Evolutionary conservation across 1,284 basidiomycete genomes (phyloP).

Genomic region (Puccinia horiana): DNA sequence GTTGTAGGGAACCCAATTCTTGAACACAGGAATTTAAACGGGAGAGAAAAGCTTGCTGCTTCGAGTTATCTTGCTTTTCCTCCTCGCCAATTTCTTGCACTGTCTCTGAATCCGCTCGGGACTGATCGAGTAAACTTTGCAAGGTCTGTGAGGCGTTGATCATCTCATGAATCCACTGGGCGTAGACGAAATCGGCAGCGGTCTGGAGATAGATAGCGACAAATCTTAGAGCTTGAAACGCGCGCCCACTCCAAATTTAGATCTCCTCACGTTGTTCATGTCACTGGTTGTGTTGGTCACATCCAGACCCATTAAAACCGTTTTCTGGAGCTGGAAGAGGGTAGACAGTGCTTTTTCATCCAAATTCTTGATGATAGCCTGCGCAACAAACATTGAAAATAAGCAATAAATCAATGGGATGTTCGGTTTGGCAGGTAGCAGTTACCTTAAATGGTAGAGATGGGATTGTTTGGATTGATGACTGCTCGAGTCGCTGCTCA

Average conservation of each 20-base stretch:
- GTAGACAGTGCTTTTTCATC: conserved; percentile 11
- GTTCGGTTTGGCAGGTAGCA: not conserved
- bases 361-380: conserved; percentile 27
- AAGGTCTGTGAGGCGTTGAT: conserved; percentile 20
- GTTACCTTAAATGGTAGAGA: conserved; percentile 33
- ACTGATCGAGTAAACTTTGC: conserved; percentile 20
- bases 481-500: conserved; percentile 5
- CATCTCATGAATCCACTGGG: conserved; percentile 46
- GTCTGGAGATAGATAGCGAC: conserved; percentile 12
- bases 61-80: not conserved
- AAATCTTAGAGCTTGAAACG: not conserved
- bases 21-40: conserved; percentile 8
- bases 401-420: not conserved
- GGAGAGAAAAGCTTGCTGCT: not conserved
- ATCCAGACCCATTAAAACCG: conserved; percentile 16
- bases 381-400: not conserved
- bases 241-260: not conserved
- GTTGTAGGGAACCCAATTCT: conserved; percentile 31
- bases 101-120: not conserved
- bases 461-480: not conserved
- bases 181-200: conserved; percentile 34
- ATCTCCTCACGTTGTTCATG: conserved; percentile 3
- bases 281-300: conserved; percentile 10
- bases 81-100: not conserved
- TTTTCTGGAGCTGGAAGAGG: conserved; percentile 32